Base-by-base conservation (phyloP, 2,329 filamentous ascomycete species). In the Fusarium graminum region DNA sequence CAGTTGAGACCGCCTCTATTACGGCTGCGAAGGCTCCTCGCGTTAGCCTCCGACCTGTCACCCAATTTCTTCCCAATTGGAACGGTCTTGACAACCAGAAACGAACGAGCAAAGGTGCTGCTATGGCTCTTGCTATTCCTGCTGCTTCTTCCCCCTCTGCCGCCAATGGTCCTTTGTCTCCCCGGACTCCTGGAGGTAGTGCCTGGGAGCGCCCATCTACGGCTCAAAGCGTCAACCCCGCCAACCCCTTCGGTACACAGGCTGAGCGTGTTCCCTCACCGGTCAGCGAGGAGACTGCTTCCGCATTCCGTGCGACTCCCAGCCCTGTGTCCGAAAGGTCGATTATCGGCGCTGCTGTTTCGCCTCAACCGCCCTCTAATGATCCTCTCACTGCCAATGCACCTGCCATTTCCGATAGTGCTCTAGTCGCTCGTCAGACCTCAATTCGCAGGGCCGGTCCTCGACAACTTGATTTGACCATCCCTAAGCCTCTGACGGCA, bases 31-130 rank as follows among this genome's bases (percentile, higher is more conserved):
- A 81, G 83, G 89, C 93, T 42, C 93, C 93, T n/a, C 90, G 90
- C 64, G 85, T 97, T 63, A 96, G 92, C 74, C 84, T 97, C 52
- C 90, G 93, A 47, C 93, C 93, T 4, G 86, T 95, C 46, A 94
- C 92, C 39, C 89, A 95, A 72, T 94, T 97, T 79, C 84, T 92
- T 38, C 91, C 92, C 7, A 88, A 87, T 73, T 85, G 72, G 68
- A 78, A 77, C 53, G 72, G 80, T 4, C 72, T 80, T 9, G 84
- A 86, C 53, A 82, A 83, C 72, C 83, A 86, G 59, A 82, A 84
- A 74, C 80, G 82, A 49, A 74, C 77, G 34, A 87, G 82, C 79
- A 84, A 82, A 59, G 81, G 80, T 30, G 80, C 81, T 59, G 79
- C 77, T 30, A 76, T 83, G 53, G 76, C 77, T 30, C 74, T 80